Percentiles rank a stretch among this genome's conserved stretches.
phyloP scores from a whole-genome alignment of 2,329 filamentous ascomycete species.

The Scedosporium apiospermum region DNA sequence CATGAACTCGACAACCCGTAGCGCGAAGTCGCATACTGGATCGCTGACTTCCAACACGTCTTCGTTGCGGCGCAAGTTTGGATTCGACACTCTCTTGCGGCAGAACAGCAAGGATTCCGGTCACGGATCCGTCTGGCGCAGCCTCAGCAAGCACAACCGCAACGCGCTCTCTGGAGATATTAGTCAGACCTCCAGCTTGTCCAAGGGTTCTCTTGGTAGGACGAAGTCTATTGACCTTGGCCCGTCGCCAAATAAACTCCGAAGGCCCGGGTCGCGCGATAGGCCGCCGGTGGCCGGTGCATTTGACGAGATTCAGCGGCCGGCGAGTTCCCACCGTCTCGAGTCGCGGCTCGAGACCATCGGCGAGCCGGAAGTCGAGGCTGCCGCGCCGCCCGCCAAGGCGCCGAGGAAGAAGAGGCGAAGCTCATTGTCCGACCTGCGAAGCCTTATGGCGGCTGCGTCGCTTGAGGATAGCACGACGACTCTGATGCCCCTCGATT shows the following conservation, averaged over 20 bases:
- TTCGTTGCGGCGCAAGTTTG: conserved; percentile 75
- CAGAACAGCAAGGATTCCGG: conserved; percentile 72
- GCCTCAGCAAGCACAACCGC: conserved; percentile 72
- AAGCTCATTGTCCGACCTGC: conserved; percentile 85
- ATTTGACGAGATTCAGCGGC: conserved; percentile 49
- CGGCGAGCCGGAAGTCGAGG: conserved; percentile 43
- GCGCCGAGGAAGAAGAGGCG: conserved; percentile 67
- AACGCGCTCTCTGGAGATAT: conserved; percentile 33
- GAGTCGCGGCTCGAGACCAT: conserved; percentile 50
- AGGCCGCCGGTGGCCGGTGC: conserved; percentile 51
- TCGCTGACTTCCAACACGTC: conserved; percentile 81
- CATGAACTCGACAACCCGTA: conserved; percentile 43
- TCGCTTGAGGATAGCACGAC: conserved; percentile 30
- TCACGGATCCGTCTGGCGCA: conserved; percentile 72
- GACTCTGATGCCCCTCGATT: conserved; percentile 37
- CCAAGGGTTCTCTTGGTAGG: conserved; percentile 56
- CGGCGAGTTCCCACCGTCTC: conserved; percentile 46
- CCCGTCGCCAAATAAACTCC: conserved; percentile 17
- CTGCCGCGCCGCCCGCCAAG: conserved; percentile 21
- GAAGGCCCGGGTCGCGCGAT: conserved; percentile 48
- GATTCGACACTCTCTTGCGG: conserved; percentile 64
- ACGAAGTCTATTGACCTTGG: conserved; percentile 73
- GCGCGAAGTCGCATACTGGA: conserved; percentile 54
- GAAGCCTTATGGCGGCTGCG: conserved; percentile 54
- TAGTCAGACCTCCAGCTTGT: conserved; percentile 53